Percentiles rank a stretch among this genome's conserved stretches.
Conservation (phyloP, 768 basidiomycete species). For the Cystobasidium onofrii region DNA sequence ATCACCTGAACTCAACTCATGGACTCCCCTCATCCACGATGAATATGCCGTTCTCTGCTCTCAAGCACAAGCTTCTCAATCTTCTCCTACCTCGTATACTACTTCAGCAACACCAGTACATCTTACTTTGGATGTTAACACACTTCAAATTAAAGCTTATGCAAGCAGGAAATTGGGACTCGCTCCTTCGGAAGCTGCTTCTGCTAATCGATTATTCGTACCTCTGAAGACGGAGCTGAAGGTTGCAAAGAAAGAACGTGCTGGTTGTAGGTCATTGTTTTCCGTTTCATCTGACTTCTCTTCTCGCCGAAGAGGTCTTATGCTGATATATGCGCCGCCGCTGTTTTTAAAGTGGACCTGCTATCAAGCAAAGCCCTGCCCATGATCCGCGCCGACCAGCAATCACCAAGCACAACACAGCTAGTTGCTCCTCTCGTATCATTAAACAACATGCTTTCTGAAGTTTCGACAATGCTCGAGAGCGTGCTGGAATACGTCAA, state of each 20-base stretch:
- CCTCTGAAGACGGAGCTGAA: slow-evolving; percentile 28
- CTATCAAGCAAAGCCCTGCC: slow-evolving; percentile 7
- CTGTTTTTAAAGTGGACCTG: slow-evolving; percentile 25
- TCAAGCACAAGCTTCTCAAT: not conserved
- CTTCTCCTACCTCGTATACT: not conserved
- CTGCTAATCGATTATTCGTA: slow-evolving; percentile 26
- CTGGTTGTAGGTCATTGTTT: slow-evolving; percentile 21
- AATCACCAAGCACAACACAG: slow-evolving; percentile 12
- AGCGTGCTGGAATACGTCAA: slow-evolving; percentile 26
- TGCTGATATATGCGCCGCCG: not conserved
- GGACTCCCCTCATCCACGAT: slow-evolving; percentile 35
- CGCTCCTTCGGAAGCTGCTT: slow-evolving; percentile 2
- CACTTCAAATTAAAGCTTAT: slow-evolving; percentile 29
- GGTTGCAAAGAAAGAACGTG: slow-evolving; percentile 25
- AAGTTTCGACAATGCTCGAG: slow-evolving; percentile 28
- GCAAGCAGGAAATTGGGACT: slow-evolving; percentile 19
- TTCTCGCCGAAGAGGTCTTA: too few species aligned
- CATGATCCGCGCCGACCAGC: not conserved
- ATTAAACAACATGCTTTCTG: slow-evolving; percentile 15
- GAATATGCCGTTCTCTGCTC: not conserved
- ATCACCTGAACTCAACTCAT: slow-evolving; percentile 33
- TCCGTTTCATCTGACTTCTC: not conserved
- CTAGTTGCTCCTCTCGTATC: slow-evolving; percentile 22
- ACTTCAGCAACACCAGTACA: slow-evolving; percentile 23
- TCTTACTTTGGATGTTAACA: slow-evolving; percentile 31